Evolutionary conservation across 352 stramenopile genomes (phyloP).

Genomic region (Phytophthora cryptogea): DNA sequence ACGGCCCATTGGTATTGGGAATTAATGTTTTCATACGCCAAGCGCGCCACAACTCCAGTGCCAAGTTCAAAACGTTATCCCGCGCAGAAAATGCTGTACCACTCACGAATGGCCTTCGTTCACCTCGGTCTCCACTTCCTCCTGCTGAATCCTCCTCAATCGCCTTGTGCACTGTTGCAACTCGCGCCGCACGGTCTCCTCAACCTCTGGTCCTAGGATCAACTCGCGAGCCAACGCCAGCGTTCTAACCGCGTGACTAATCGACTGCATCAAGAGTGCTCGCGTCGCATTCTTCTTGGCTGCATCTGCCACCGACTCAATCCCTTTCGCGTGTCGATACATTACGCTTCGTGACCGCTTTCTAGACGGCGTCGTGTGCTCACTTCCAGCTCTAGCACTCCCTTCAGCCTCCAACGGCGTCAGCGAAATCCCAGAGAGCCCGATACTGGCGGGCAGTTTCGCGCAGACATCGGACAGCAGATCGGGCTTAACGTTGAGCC

Average conservation of each 20-base stretch:
- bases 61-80: no score
- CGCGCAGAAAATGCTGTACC: no score
- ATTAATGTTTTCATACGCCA: no score
- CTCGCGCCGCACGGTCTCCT: constrained; percentile 19
- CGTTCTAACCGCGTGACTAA: constrained; percentile 13
- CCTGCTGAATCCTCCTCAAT: constrained; percentile 24
- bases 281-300: constrained; percentile 1
- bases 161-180: constrained; percentile 20
- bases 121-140: constrained; percentile 4
- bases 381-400: not conserved
- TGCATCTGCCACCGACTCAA: not conserved
- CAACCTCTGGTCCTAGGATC: constrained; percentile 10
- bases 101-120: constrained; percentile 5
- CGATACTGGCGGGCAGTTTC: constrained; percentile 10
- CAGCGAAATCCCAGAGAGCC: not conserved
- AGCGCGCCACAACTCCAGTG: no score
- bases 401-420: not conserved
- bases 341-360: constrained; percentile 5
- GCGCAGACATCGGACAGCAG: constrained; percentile 18
- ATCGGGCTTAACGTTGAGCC: constrained; percentile 21
- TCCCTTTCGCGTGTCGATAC: constrained; percentile 2
- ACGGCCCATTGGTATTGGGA: no score
- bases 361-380: constrained; percentile 1
- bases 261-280: constrained; percentile 22
- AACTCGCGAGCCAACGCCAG: constrained; percentile 12